Evolutionary conservation across 768 basidiomycete genomes (phyloP).

Genomic region (Phanerodontia chrysosporium): DNA sequence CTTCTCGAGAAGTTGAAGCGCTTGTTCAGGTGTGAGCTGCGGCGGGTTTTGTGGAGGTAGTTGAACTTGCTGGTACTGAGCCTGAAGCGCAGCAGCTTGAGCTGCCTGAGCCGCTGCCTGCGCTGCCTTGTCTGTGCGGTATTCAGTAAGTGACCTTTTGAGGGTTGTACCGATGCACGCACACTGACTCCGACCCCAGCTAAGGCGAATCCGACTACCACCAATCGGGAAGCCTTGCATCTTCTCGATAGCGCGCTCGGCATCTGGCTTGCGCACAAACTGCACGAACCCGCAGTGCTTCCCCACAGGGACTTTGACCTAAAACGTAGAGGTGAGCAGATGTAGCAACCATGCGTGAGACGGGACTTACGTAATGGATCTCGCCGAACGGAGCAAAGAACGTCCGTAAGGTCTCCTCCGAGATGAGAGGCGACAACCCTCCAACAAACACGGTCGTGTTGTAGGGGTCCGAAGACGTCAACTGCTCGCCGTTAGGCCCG

Average conservation of each 20-base stretch:
- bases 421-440: constrained; percentile 81
- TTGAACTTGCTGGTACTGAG: constrained; percentile 22
- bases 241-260: constrained; percentile 89
- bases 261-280: constrained; percentile 88
- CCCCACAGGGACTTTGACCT: constrained; percentile 96
- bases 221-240: constrained; percentile 97
- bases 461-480: constrained; percentile 89
- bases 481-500: constrained; percentile 81
- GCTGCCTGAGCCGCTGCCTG: constrained; percentile 82
- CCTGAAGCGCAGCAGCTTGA: constrained; percentile 67
- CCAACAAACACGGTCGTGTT: constrained; percentile 97
- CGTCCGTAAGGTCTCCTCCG: constrained; percentile 86
- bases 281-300: constrained; percentile 97
- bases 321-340: constrained; percentile 49
- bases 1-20: constrained; percentile 29
- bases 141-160: constrained; percentile 7
- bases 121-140: constrained; percentile 72
- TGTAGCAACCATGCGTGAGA: constrained; percentile 7
- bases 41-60: constrained; percentile 10
- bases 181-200: constrained; percentile 96
- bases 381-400: constrained; percentile 93
- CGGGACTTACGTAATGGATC: constrained; percentile 75
- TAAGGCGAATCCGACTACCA: constrained; percentile 84
- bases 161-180: constrained; percentile 24
- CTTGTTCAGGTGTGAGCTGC: constrained; percentile 28